A percentile compares a stretch with the other conserved stretches of the same genome.
These are phyloP conservation scores for Trichomonas vaginalis DNA, from an alignment of 208 protist genomes.

Conservation along the genomic window DNA sequence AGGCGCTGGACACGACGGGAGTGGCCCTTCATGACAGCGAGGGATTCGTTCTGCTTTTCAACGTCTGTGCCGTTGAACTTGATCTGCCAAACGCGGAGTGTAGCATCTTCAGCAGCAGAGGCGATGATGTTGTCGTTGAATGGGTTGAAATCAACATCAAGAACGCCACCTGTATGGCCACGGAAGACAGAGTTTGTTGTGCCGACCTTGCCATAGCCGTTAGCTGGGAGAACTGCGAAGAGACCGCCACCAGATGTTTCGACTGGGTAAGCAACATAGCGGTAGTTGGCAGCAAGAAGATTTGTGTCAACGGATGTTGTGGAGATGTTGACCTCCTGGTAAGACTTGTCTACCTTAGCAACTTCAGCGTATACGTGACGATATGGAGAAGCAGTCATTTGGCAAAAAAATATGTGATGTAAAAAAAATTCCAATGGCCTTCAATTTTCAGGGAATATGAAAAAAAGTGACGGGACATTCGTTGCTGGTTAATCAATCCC, in stretches of 20 bases:
- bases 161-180: not conserved
- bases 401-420: not conserved
- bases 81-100: constrained; percentile 11
- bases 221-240: not conserved
- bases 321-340: not conserved
- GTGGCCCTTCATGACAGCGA: not conserved
- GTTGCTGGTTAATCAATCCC: not conserved
- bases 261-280: not conserved
- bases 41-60: not conserved
- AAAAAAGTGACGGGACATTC: not conserved
- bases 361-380: constrained; percentile 14
- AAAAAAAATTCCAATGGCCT: no score
- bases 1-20: not conserved
- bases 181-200: not conserved
- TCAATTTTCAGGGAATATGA: not conserved
- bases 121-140: not conserved
- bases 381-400: not conserved
- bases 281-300: not conserved
- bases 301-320: not conserved
- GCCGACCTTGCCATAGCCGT: not conserved
- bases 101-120: not conserved
- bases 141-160: constrained; percentile 10
- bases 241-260: not conserved
- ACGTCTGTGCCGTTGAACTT: not conserved
- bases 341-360: not conserved